Base-by-base conservation (phyloP, 1,284 basidiomycete species). In the Tremellales sp. region DNA sequence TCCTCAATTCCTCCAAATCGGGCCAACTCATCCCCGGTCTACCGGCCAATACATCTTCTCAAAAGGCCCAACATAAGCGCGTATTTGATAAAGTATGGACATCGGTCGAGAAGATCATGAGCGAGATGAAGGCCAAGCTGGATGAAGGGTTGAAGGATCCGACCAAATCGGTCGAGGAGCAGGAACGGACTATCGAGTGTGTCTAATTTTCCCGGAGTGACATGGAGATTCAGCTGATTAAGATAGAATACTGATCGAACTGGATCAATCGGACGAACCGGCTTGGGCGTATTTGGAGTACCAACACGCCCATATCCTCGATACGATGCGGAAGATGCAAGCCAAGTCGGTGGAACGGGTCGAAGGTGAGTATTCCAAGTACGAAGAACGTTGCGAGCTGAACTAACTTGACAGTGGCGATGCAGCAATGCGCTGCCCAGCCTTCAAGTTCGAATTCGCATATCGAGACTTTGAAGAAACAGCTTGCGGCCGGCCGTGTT, bases 71-170 rank as follows among this genome's bases (percentile, higher is more conserved):
- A 67, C 91, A 96, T 73, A 87, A 85, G 62, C 82, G 92, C 33
- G 87, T 99, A 33, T 82, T 97, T 45, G 89, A 97, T 55, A 97
- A 94, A 74, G 91, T 98, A 2, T 99, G 96, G 96, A 81, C 78
- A 3, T 91, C 85, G 23, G 93, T 97, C 12, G 94, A 98, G 75
- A 88, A 85, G 62, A 90, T 92, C 39, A 94, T 98, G 85, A 80
- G 80, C 31, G 91, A 94, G 67, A 89, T 98, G 89, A 82, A 84
- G 59, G 81, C 78, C 42, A 81, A 84, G 26, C 78, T 98, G n/a
- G 75, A 87, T 42, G 79, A 79, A 8, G 84, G 87, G 62, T 75
- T 99, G 31, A 83, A 87, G 65, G 89, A 97, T 60, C 80, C 85
- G 2, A 79, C 77, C 37, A 78, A 88, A 40, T 84, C 81, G 41